A percentile compares a stretch with the other conserved stretches of the same genome.
Evolutionary conservation across 176 grass and related monocot genomes (phyloP).

Genomic region (Olyra latifolia): DNA sequence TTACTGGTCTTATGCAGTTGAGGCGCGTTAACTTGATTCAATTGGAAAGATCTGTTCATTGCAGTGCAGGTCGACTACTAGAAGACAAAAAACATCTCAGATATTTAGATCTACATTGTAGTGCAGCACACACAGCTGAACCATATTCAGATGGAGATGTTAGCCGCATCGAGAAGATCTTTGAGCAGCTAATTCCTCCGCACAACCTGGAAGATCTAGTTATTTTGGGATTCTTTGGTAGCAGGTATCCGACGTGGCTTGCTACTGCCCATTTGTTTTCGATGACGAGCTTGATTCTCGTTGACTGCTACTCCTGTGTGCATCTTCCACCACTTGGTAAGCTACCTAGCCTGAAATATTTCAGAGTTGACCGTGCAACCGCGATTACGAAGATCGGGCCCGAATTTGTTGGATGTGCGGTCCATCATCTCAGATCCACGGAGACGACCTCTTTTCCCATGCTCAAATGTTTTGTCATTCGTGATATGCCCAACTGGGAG

Average conservation of each 20-base stretch:
- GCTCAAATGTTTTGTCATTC: no score
- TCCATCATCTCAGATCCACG: not conserved
- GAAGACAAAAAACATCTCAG: conserved; percentile 5
- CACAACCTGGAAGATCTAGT: no score
- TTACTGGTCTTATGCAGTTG: no score
- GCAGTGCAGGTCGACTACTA: not conserved
- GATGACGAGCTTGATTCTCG: no score
- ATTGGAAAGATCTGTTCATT: not conserved
- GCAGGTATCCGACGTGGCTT: not conserved
- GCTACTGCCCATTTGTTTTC: no score
- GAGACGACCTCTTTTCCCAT: no score
- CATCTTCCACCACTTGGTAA: conserved; percentile 27
- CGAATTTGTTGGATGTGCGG: no score
- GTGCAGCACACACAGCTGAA: not conserved
- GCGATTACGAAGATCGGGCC: no score
- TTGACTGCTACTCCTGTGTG: no score
- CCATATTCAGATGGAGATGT: conserved; percentile 4
- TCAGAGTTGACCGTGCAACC: conserved; percentile 22
- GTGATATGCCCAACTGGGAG: no score
- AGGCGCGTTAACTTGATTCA: conserved; percentile 2
- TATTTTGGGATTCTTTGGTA: conserved; percentile 17
- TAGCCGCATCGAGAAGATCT: not conserved
- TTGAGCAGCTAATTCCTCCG: no score
- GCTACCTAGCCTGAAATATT: conserved; percentile 15
- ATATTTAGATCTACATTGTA: not conserved